Evolutionary conservation across 495 filamentous ascomycete species (phyloP), one percentile per base, ranked within the genome.

Genomic region (Venustampulla echinocandica): DNA sequence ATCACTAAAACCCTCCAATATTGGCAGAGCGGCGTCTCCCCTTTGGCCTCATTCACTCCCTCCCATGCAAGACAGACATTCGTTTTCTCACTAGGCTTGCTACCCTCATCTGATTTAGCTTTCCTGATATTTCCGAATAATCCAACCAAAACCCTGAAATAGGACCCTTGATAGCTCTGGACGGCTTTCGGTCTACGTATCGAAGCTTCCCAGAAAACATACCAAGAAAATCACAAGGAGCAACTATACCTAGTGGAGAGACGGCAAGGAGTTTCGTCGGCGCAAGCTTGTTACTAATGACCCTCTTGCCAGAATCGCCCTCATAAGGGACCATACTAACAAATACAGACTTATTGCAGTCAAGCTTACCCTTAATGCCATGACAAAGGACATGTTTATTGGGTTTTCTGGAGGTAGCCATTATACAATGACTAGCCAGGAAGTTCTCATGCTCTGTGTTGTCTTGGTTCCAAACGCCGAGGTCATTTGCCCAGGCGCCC

Each of bases 1-100:
- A 43, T 35, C 3, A 50, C 47, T 9, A 44, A 25, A 22, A 44
- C 39, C 37, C 44, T 36, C 44, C 10, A 46, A 38, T 46, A 46
- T 20, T 46, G 27, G 44, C 44, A 46, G 32, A 46, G 38, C 2
- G 32, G 2, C 32, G 36, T 46, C 17, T 46, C 44, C 15, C 33
- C 44, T 46, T 46, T 38, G n/a, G 22, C 32, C 40, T 48, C 44
- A 18, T 53, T 53, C 15, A 53, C 50, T 30, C 37, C 50, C 30
- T 53, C 50, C 50, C 38, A 53, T n/a, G 43, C 42, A 23, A 52
- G 44, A 52, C 36, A 46, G 25, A 52, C 44, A 33, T 52, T 52
- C 20, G 49, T 42, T 19, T 30, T 47, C 44, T 52, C 44, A 13
- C 36, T 28, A 43, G n/a, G n/a, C 38, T 46, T 33, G 44, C 49